These are phyloP conservation scores for Lachancea waltii DNA, from an alignment of 805 yeast genomes.

Conservation along the genomic window DNA sequence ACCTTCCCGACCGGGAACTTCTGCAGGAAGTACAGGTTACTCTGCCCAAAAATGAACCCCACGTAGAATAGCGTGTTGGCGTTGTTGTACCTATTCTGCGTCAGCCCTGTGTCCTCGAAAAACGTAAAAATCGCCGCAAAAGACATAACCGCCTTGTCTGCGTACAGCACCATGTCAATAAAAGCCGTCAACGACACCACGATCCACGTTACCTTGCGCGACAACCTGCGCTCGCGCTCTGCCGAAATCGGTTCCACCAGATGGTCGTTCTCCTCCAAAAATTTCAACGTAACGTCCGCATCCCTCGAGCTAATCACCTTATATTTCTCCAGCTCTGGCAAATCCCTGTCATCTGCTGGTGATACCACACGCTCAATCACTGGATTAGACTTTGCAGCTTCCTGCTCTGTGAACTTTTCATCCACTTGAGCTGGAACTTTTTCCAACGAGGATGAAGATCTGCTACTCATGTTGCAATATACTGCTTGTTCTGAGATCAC, in stretches of 20 bases:
- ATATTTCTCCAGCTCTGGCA: conserved; percentile 14
- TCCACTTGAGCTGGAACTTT: neutral
- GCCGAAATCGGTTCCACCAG: conserved; percentile 37
- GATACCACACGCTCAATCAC: too few species aligned
- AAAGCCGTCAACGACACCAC: conserved; percentile 35
- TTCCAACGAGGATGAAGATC: neutral
- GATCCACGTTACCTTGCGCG: conserved; percentile 35
- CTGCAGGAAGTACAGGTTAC: conserved; percentile 40
- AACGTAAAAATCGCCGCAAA: conserved; percentile 45
- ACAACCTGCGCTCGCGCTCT: conserved; percentile 36
- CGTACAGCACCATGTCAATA: conserved; percentile 39
- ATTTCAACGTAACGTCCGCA: conserved; percentile 37
- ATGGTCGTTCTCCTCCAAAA: conserved; percentile 33
- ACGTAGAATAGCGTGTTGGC: conserved; percentile 48
- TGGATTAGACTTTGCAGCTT: too few species aligned
- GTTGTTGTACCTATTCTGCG: conserved; percentile 40
- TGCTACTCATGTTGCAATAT: neutral
- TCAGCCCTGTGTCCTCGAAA: conserved; percentile 40
- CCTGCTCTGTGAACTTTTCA: neutral
- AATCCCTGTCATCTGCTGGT: neutral
- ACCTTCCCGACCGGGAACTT: conserved; percentile 38
- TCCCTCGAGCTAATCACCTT: conserved; percentile 30
- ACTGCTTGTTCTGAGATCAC: too few species aligned
- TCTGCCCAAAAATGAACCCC: conserved; percentile 45
- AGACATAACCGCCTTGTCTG: conserved; percentile 47